Evolutionary conservation across 108 stramenopile genomes (phyloP).

Genomic region (Fragilaria radians): DNA sequence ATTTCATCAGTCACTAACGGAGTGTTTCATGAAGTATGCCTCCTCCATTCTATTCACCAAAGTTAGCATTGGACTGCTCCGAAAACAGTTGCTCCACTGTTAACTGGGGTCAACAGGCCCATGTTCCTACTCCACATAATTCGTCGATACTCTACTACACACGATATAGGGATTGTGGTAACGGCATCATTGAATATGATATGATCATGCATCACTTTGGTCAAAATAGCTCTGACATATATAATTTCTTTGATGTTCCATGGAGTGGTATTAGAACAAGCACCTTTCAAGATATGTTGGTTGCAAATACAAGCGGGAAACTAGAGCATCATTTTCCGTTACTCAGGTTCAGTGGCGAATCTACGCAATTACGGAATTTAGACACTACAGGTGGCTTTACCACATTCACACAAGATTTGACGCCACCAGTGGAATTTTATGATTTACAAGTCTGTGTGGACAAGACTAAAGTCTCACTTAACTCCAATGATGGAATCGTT

Average conservation of each 20-base stretch:
- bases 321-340: not conserved
- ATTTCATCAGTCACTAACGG: too few relatives aligned
- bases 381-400: not conserved
- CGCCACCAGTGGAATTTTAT: not conserved
- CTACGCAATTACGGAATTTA: not conserved
- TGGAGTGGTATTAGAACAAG: not conserved
- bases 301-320: not conserved
- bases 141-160: not conserved
- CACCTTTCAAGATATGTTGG: not conserved
- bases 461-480: not conserved
- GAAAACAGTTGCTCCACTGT: not conserved
- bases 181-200: not conserved
- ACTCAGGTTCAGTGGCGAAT: not conserved
- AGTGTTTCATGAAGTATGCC: too few relatives aligned
- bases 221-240: not conserved
- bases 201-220: not conserved
- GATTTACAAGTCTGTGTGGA: not conserved
- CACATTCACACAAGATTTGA: not conserved
- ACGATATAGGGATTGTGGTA: not conserved
- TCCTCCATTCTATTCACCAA: not conserved
- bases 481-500: not conserved
- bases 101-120: not conserved
- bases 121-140: too few relatives aligned
- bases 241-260: not conserved
- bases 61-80: not conserved